Percentiles rank a stretch among this genome's conserved stretches.
Conservation (phyloP, 345 rosid genomes). For the Heritiera fomes region DNA sequence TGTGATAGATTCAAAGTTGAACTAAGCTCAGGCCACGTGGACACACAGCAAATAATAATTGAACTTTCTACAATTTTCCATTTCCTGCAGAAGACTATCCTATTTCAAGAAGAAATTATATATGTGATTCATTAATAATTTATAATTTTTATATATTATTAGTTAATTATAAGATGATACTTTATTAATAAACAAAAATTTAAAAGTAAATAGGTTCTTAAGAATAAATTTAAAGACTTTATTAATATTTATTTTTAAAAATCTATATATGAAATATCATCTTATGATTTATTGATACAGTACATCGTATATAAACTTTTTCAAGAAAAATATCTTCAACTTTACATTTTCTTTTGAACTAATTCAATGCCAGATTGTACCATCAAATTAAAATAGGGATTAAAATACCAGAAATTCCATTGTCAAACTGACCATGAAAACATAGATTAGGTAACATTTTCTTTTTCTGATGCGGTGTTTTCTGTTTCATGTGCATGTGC, state of each 20-base stretch:
- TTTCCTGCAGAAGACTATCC: neutral
- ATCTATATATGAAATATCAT: too few species aligned
- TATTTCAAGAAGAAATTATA: neutral
- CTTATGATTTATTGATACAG: too few species aligned
- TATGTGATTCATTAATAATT: too few species aligned
- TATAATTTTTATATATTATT: too few species aligned
- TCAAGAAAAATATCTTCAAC: neutral
- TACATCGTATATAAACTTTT: neutral
- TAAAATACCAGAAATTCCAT: constrained; percentile 4
- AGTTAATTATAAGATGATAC: too few species aligned
- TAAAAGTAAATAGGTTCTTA: too few species aligned
- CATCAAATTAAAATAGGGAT: neutral
- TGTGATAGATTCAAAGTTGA: neutral
- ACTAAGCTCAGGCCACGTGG: neutral
- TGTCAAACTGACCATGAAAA: neutral
- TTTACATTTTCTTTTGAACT: neutral
- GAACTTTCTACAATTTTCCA: neutral
- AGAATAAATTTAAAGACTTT: too few species aligned
- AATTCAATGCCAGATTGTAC: neutral
- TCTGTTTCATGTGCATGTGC: constrained; percentile 12
- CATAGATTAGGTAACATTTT: neutral
- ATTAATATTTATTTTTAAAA: too few species aligned
- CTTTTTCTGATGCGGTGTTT: neutral
- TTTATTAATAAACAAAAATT: too few species aligned
- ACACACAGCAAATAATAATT: neutral